Base-by-base conservation (phyloP, 805 yeast species). In the Priceomyces castillae region DNA sequence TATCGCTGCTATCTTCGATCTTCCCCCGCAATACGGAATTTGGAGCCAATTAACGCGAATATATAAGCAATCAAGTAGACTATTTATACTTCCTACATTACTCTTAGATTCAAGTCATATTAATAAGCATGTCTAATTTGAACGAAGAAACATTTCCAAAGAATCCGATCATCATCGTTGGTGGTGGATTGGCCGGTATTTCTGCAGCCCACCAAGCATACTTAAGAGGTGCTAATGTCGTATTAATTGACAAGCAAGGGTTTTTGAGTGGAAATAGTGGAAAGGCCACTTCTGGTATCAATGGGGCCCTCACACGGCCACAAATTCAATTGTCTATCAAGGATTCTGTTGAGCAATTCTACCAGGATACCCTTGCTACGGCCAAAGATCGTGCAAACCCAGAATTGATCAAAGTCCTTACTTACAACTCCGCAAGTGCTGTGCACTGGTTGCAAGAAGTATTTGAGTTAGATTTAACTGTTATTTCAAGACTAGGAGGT, bases 401-500 rank as follows among this genome's bases (percentile, higher is more conserved):
- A 11, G 66, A 64, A 2, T 69, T 87, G 50, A 82, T 84, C 62
- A 64, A 69, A 25, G 83, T 78, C 4, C 66, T 87, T 46, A 75
- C 85, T 1, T 64, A 73, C 44, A 80, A 83, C 35, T 81, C 89
- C 2, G 80, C 77, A 4, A 75, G 71, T 34, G 90, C 94, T 0
- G 75, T 87, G 39, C 77, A 78, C 38, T 87, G 95, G 92, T 71
- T 87, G 40, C 84, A 83, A 51, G 73, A 76, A 23, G 76, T 73
- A 3, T 80, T 86, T 52, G 74, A 71, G 5, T 64, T 86, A 39
- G 86, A 82, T 52, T 65, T 87, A 43, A 75, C 85, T 6, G 69
- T 82, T 12, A 84, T 87, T 10, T 76, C 87, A n/a, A 77, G 86
- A 52, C 63, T 87, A 34, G 95, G 95, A 20, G 96, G 96, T 2